Conservation (phyloP, 2,329 filamentous ascomycete genomes). For the Pseudogymnoascus sp. region DNA sequence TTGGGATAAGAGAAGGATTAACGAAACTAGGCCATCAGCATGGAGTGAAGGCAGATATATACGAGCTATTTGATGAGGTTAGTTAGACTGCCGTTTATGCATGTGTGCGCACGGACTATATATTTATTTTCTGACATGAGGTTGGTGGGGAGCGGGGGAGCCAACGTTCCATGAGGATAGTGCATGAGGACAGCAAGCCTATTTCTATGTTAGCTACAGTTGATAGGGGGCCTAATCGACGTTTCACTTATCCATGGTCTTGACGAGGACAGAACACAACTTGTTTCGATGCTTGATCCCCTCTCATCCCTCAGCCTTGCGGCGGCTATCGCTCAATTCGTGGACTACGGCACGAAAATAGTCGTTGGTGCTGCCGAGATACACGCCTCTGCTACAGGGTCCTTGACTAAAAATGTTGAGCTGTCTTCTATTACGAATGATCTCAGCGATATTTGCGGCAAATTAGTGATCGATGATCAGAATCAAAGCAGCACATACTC, state of each 20-base stretch:
- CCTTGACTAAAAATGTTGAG: background rate
- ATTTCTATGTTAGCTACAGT: background rate
- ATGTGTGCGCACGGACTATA: background rate
- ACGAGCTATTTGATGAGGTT: too few relatives aligned
- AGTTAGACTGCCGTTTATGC: background rate
- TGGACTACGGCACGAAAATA: constrained; percentile 38
- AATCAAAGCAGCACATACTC: background rate
- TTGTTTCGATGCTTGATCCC: constrained; percentile 18
- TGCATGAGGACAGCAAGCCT: background rate
- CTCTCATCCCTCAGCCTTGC: constrained; percentile 36
- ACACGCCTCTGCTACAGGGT: constrained; percentile 38
- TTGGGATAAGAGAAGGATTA: background rate
- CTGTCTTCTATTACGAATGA: background rate
- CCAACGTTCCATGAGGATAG: too few relatives aligned
- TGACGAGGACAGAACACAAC: too few relatives aligned
- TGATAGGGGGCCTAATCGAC: background rate
- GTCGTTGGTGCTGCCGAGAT: constrained; percentile 38
- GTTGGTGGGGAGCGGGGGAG: too few relatives aligned
- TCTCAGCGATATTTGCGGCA: background rate
- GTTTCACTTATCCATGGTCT: background rate
- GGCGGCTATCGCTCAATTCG: constrained; percentile 37
- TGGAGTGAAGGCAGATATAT: too few relatives aligned
- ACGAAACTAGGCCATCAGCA: background rate
- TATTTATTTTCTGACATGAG: too few relatives aligned
- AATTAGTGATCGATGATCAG: background rate